Evolutionary conservation across 1,139 yeast genomes (phyloP), one percentile per base, ranked within the genome.

Genomic region (Lodderomyces theae): DNA sequence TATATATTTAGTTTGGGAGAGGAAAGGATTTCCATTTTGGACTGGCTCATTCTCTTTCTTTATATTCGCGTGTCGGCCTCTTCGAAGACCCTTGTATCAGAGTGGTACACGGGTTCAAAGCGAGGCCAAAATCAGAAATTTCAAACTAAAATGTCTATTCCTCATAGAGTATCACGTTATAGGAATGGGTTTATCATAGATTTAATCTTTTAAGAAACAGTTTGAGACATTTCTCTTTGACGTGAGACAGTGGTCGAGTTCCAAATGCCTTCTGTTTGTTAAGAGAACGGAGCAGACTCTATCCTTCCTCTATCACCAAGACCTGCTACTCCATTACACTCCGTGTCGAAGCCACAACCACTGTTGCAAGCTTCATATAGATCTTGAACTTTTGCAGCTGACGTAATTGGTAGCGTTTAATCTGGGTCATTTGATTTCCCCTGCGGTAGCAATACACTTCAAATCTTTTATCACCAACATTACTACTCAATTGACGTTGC

Each of bases 91-190:
- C 73, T 58, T 69, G 65, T 60, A 67, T 74, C 75, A 50, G 64
- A 58, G 74, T 79, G 79, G 81, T 69, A 58, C 71, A 64, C 62
- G 65, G 81, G 79, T 79, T 79, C 85, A 79, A 79, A 79, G 81
- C 80, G 83, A 75, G 65, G 84, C 82, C 83, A 56, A 79, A 73
- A 79, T 46, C 26, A 19, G 24, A 31, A 31, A 18, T 18, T n/a
- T 31, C 23, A 31, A 31, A 13, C 24, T 19, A 31, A 17, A 5
- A 18, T 4, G n/a, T 10, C 24, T 31, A 18, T n/a, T 18, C 24
- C 24, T 31, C 3, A 31, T 31, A 21, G 34, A 34, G 26, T 43
- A 52, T 51, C 49, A 51, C 47, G 38, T 39, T 41, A 42, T 37
- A 48, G 44, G 43, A 43, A 39, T 34, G 33, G 35, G 38, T n/a